Conservation (phyloP, 1,284 basidiomycete genomes). For the Cryptococcus sp. region DNA sequence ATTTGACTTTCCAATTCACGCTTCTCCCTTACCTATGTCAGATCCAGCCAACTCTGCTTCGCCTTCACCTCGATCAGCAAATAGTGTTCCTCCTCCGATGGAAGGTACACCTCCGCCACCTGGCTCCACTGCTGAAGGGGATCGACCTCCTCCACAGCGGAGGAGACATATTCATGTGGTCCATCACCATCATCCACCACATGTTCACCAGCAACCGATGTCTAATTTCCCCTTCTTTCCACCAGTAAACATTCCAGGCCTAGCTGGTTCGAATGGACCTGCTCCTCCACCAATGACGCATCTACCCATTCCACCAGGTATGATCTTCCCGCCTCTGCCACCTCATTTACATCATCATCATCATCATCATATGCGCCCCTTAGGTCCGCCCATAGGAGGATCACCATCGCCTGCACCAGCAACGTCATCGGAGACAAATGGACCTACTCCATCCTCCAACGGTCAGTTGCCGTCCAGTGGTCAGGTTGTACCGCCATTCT, state of each 20-base stretch:
- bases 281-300: too few relatives aligned
- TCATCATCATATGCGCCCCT: not conserved
- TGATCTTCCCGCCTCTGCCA: not conserved
- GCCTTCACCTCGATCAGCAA: not conserved
- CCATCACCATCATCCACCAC: not conserved
- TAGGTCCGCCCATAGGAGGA: not conserved
- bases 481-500: too few relatives aligned
- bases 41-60: not conserved
- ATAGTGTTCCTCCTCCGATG: not conserved
- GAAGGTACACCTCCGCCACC: not conserved
- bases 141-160: not conserved
- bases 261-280: too few relatives aligned
- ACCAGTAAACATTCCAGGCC: too few relatives aligned
- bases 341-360: conserved; percentile 2
- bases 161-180: not conserved
- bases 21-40: conserved; percentile 22
- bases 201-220: too few relatives aligned
- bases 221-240: too few relatives aligned
- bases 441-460: too few relatives aligned
- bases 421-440: too few relatives aligned
- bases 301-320: not conserved
- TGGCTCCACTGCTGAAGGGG: not conserved
- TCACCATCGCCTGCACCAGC: not conserved
- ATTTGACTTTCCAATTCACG: conserved; percentile 13
- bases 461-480: too few relatives aligned